Base-by-base conservation (phyloP, 108 stramenopile genomes). In the Phaeodactylum tricornutum region DNA sequence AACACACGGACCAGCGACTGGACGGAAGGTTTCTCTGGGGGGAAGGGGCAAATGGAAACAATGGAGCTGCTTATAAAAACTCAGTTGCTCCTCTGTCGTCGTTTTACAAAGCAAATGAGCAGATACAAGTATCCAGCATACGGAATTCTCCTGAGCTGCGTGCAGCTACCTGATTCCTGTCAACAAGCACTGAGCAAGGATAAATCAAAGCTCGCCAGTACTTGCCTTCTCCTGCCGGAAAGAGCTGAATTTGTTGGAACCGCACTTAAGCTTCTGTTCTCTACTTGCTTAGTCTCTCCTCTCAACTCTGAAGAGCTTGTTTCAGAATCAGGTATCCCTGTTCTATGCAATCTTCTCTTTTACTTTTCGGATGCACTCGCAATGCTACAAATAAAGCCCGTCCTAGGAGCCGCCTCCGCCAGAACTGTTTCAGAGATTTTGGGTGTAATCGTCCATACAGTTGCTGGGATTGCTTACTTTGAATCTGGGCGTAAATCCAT, bases 261-360 rank as follows among this genome's bases (percentile, higher is more conserved):
- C 19, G 60, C 58, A 19, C 48, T 50, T 36, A 68, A 68, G 22
- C 54, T 87, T 11, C 40, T 82, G 16, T 84, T 73, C 46, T 53
- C 70, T 8, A 82, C 82, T 1, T 81, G 79, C 47, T 50, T 74
- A 7, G 77, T 79, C 0, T 80, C 80, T 6, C 82, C 82, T 2
- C 43, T 74, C 27, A 90, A 90, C 57, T 75, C 82, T 12, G 79
- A 90, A 55, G 87, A 84, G 60, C 67, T 90, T 23, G 74, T 90
- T n/a, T 15, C 36, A 5, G 62, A 75, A 45, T 36, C 55, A 1
- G 78, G 75, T 9, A 57, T 89, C 11, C 39, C 37, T 8, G 45
- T 69, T 35, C 48, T 83, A 8, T 55, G 59, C 25, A 22, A 53
- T 5, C 29, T 89, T 9, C 60, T 84, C 7, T 45, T 64, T 37